Base-by-base conservation (phyloP, 2,329 filamentous ascomycete genomes). In the Alternaria panax region DNA sequence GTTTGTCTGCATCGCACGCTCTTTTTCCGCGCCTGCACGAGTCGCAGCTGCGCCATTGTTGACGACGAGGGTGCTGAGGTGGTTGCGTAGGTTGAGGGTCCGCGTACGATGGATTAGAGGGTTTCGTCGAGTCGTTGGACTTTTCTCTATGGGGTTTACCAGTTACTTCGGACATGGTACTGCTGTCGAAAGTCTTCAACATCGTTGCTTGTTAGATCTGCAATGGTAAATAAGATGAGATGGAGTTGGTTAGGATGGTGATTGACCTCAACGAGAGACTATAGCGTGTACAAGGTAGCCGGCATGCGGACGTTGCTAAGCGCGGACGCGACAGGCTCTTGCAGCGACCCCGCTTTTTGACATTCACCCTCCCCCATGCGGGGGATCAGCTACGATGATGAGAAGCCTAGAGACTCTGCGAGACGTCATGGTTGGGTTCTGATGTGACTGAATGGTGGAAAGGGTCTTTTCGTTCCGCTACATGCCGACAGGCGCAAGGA, bases 21-120 rank as follows among this genome's bases (percentile, higher is more conserved):
- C 79, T 67, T 64, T 81, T 82, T 30, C 80, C 79, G 58, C 77
- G 78, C 34, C 80, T 74, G 61, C 80, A 82, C 50, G 79, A 79
- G 57, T 82, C 80, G 60, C 80, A 82, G 57, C 79, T 80, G 38
- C 79, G 75, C 27, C 46, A 46, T 28, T 62, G 59, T 8, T 56
- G 58, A 24, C 58, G 58, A 22, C 53, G 53, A 41, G 53, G 54
- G 20, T 47, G 54, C 5, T 46, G 24, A 6, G 47, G 40, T 5
- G 18, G 27, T 41, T 30, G n/a, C 25, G 47, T n/a, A 24, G 40
- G 18, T n/a, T 43, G 47, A 30, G 50, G 30, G 47, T 25, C 30
- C 28, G 30, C 40, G 40, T 34, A 25, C 7, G 54, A 4, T 25
- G 28, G 14, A 45, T 42, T 22, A 18, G 47, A 12, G n/a, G 22